phyloP scores from a whole-genome alignment of 2,329 filamentous ascomycete species.

The Penicillium sp. region DNA sequence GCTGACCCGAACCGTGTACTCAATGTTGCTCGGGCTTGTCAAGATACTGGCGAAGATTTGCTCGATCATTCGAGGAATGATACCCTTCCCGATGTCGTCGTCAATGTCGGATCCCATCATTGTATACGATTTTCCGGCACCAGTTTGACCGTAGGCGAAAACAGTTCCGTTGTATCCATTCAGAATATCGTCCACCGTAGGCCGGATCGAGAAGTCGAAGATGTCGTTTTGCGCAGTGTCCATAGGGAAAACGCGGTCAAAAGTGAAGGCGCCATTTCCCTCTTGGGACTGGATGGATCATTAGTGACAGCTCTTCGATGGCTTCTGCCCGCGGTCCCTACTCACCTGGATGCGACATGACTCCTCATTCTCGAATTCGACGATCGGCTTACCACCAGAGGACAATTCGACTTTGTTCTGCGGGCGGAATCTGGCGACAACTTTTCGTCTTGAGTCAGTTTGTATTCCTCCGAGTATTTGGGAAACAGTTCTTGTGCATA shows the following conservation, averaged over 20 bases:
- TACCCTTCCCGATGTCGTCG: constrained; percentile 82
- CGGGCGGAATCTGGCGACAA: constrained; percentile 95
- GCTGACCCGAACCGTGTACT: constrained; percentile 97
- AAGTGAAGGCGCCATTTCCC: constrained; percentile 84
- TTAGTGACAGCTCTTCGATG: constrained; percentile 22
- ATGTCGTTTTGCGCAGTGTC: constrained; percentile 85
- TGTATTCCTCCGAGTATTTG: background rate
- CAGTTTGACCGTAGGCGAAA: constrained; percentile 97
- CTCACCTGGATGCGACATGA: constrained; percentile 81
- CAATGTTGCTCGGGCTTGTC: constrained; percentile 86
- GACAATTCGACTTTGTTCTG: constrained; percentile 93
- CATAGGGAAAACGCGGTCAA: constrained; percentile 98
- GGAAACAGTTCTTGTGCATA: constrained; percentile 32
- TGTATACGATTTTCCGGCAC: constrained; percentile 97
- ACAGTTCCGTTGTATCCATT: constrained; percentile 99
- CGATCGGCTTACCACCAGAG: constrained; percentile 88
- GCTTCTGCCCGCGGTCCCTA: background rate
- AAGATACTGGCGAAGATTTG: constrained; percentile 97
- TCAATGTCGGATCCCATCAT: constrained; percentile 98
- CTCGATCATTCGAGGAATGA: constrained; percentile 95
- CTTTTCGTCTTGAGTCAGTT: constrained; percentile 50
- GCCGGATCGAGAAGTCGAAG: constrained; percentile 95
- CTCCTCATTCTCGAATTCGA: constrained; percentile 83
- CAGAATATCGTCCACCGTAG: constrained; percentile 95
- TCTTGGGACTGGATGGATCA: constrained; percentile 68